phyloP scores from a whole-genome alignment of 2,329 filamentous ascomycete genomes.

The Huntiella moniliformis region DNA sequence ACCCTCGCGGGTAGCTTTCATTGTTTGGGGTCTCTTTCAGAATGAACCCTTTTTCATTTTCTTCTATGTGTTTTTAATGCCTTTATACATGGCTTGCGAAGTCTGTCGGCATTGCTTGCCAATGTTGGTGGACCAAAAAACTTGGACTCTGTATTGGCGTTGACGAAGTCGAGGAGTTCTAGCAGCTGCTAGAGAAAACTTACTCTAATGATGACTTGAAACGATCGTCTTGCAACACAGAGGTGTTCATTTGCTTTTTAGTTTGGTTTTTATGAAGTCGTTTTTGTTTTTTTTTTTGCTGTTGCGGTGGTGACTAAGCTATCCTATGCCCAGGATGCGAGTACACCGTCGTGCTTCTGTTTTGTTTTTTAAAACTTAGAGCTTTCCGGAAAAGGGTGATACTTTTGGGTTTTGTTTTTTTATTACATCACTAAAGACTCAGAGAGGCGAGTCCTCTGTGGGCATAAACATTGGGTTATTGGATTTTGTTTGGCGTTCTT shows the following conservation, averaged over 20 bases:
- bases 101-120: constrained; percentile 1
- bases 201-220: neutral
- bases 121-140: neutral
- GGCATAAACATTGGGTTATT: too few species aligned
- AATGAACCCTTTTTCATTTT: neutral
- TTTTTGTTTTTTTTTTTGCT: constrained; percentile 1
- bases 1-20: constrained; percentile 1
- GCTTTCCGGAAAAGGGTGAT: constrained; percentile 2
- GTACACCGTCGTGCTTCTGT: neutral
- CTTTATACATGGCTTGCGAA: neutral
- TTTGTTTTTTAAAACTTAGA: constrained; percentile 2
- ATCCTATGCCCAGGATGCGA: constrained; percentile 6
- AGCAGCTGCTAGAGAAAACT: too few species aligned
- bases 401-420: neutral
- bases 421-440: neutral
- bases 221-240: neutral
- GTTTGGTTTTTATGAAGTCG: neutral
- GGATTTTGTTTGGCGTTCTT: too few species aligned
- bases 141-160: too few species aligned
- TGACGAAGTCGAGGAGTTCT: too few species aligned
- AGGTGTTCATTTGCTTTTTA: neutral
- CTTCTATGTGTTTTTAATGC: constrained; percentile 6
- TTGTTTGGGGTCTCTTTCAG: neutral
- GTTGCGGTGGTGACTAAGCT: neutral
- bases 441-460: too few species aligned